Percentiles rank a stretch among this genome's conserved stretches.
These are phyloP conservation scores for Xylaria multiplex DNA, from an alignment of 2,329 filamentous ascomycete species.

Conservation along the genomic window DNA sequence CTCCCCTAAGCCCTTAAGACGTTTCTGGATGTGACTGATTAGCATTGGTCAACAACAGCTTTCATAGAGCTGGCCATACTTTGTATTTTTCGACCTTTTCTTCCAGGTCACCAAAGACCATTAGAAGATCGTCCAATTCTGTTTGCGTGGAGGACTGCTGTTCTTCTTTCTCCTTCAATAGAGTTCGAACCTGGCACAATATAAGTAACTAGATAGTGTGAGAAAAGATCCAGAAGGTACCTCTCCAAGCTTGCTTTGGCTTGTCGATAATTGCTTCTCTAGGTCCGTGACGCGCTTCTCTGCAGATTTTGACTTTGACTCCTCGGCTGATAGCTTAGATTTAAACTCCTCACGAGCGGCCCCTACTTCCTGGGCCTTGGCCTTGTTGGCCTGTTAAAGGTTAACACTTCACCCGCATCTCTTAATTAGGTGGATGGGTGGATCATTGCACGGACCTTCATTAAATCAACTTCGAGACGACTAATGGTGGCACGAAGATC, in stretches of 20 bases:
- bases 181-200: conserved; percentile 42
- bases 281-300: conserved; percentile 60
- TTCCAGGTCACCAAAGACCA: conserved; percentile 83
- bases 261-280: conserved; percentile 55
- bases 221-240: conserved; percentile 34
- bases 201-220: conserved; percentile 33
- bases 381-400: conserved; percentile 63
- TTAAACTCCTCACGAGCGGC: conserved; percentile 62
- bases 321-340: conserved; percentile 44
- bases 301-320: conserved; percentile 52
- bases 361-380: conserved; percentile 68
- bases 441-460: conserved; percentile 59
- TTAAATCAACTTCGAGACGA: conserved; percentile 69
- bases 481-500: conserved; percentile 56
- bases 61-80: conserved; percentile 57
- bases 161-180: conserved; percentile 63
- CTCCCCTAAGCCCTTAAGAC: conserved; percentile 73
- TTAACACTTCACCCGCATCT: conserved; percentile 4
- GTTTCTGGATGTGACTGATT: conserved; percentile 55
- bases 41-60: background rate
- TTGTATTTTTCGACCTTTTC: conserved; percentile 81
- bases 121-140: conserved; percentile 82
- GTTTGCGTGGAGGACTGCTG: conserved; percentile 72
- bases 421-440: background rate
- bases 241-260: conserved; percentile 50